Evolutionary conservation across 352 stramenopile species (phyloP).

Genomic region (Bremia lactucae): DNA sequence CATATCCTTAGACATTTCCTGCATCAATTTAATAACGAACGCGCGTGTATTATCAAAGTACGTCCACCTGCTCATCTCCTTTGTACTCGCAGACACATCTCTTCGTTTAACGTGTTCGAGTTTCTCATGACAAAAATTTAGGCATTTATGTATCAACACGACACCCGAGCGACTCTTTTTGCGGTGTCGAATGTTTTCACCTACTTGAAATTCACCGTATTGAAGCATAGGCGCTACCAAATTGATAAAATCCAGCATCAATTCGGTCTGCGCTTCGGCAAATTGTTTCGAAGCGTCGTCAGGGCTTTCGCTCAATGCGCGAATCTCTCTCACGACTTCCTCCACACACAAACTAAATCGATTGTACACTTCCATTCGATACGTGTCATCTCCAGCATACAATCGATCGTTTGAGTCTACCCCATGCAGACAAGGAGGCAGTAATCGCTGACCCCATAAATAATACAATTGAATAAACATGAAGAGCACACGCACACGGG

Average conservation of each 20-base stretch:
- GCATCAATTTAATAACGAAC: conserved; percentile 17
- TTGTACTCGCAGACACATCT: conserved; percentile 1
- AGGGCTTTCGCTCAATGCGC: conserved; percentile 12
- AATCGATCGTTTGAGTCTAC: conserved; percentile 83
- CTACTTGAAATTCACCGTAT: conserved; percentile 17
- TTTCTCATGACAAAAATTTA: conserved; percentile 20
- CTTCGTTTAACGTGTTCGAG: conserved; percentile 2
- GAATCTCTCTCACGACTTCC: conserved; percentile 36
- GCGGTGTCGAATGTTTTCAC: conserved; percentile 9
- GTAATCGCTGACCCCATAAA: conserved; percentile 41
- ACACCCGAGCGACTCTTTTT: conserved; percentile 23
- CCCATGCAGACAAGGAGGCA: conserved; percentile 26
- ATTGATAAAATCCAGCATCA: conserved; percentile 63
- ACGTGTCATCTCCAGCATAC: conserved; percentile 53
- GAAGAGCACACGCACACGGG: conserved; percentile 31
- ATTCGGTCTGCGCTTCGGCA: conserved; percentile 28
- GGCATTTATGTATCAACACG: conserved; percentile 35
- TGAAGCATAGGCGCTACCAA: conserved; percentile 25
- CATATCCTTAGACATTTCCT: conserved; percentile 11
- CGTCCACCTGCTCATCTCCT: conserved; percentile 7
- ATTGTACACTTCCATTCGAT: conserved; percentile 36
- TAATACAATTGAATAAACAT: conserved; percentile 43
- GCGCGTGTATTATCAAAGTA: conserved; percentile 21
- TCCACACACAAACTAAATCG: conserved; percentile 44
- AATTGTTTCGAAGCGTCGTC: neutral